Evolutionary conservation across 495 filamentous ascomycete genomes (phyloP).

Genomic region (Tuber aestivum): DNA sequence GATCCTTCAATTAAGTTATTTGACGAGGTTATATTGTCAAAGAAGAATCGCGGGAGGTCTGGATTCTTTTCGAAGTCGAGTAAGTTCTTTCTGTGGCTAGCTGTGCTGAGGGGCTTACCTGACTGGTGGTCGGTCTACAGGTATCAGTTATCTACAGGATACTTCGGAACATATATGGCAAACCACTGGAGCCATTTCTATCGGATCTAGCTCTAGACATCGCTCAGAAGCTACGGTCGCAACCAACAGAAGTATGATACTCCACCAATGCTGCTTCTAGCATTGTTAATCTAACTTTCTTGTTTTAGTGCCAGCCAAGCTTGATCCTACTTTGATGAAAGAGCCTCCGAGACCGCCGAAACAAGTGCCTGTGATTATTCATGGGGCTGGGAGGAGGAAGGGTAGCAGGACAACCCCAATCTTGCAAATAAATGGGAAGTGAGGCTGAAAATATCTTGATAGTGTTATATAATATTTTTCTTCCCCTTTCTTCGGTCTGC

Average conservation of each 20-base stretch:
- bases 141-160: conserved; percentile 71
- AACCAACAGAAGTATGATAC: conserved; percentile 55
- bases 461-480: conserved; percentile 21
- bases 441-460: conserved; percentile 27
- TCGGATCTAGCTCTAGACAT: conserved; percentile 59
- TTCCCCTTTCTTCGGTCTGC: conserved; percentile 25
- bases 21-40: conserved; percentile 90
- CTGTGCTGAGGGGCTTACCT: conserved; percentile 33
- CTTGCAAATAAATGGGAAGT: conserved; percentile 39
- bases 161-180: conserved; percentile 89
- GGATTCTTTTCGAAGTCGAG: conserved; percentile 50
- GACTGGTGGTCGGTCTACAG: conserved; percentile 44
- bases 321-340: conserved; percentile 81
- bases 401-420: conserved; percentile 26
- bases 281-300: conserved; percentile 41
- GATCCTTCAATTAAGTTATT: conserved; percentile 74
- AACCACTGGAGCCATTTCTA: conserved; percentile 68
- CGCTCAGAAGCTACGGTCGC: conserved; percentile 58
- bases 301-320: conserved; percentile 66
- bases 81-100: conserved; percentile 50
- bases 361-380: conserved; percentile 34
- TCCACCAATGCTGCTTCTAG: conserved; percentile 15
- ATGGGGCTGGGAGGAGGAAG: conserved; percentile 30
- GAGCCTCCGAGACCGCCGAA: conserved; percentile 51
- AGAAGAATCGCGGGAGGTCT: conserved; percentile 73